Evolutionary conservation across 2,329 filamentous ascomycete species (phyloP).

Genomic region (Fusarium bulbicola): DNA sequence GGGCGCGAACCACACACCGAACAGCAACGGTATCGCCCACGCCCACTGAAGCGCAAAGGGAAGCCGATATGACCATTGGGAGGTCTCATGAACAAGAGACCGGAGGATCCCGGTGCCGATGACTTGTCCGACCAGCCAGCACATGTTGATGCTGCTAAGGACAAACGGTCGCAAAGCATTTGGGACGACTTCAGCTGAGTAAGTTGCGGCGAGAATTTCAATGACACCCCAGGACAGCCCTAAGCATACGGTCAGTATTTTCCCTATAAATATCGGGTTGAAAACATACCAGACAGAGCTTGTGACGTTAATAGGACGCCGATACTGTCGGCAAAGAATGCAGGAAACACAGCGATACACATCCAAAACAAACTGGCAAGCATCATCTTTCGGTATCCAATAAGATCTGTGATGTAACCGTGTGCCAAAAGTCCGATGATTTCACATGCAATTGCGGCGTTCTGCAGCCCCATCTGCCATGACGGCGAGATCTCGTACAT

Average conservation of each 20-base stretch:
- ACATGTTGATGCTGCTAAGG: constrained; percentile 53
- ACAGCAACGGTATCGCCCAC: constrained; percentile 49
- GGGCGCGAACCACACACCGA: constrained; percentile 49
- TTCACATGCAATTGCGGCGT: constrained; percentile 33
- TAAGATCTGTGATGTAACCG: constrained; percentile 51
- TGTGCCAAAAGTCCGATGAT: constrained; percentile 52
- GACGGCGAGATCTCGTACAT: constrained; percentile 46
- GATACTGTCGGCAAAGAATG: constrained; percentile 49
- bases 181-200: constrained; percentile 52
- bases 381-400: constrained; percentile 52
- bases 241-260: neutral
- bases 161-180: constrained; percentile 47
- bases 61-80: constrained; percentile 43
- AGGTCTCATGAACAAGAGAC: constrained; percentile 42
- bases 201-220: constrained; percentile 51
- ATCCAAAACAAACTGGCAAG: constrained; percentile 47
- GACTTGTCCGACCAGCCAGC: constrained; percentile 54
- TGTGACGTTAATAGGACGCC: constrained; percentile 47
- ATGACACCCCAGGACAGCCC: constrained; percentile 49
- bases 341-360: constrained; percentile 51
- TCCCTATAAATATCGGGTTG: neutral
- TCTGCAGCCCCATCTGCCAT: constrained; percentile 39
- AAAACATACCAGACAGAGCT: constrained; percentile 42
- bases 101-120: constrained; percentile 48
- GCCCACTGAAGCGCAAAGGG: constrained; percentile 55